Conservation (phyloP, 129 eudicot genomes). For the Chrysanthemum seticuspe region DNA sequence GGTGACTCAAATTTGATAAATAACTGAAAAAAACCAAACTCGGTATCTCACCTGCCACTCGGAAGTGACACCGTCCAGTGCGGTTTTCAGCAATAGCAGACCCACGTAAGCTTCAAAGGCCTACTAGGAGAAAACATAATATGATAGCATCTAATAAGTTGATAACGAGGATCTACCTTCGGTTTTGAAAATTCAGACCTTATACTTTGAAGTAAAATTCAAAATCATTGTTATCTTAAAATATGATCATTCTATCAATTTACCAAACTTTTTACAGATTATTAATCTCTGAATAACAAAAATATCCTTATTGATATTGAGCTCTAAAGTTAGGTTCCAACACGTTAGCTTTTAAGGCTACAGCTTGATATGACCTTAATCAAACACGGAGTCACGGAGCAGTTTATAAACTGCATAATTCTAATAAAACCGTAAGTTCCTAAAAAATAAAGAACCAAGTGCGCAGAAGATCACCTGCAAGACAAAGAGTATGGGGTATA, state of each 20-base stretch:
- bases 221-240: background rate
- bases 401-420: background rate
- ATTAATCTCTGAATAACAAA: background rate
- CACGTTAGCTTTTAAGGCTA: background rate
- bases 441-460: no score
- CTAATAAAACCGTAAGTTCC: background rate
- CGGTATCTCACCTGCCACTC: conserved; percentile 84
- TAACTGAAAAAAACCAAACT: no score
- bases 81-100: conserved; percentile 72
- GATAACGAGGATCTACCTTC: background rate
- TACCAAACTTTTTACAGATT: background rate
- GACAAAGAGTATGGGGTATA: conserved; percentile 75
- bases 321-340: background rate
- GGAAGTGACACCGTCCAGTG: conserved; percentile 60
- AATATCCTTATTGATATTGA: background rate
- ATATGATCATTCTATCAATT: background rate
- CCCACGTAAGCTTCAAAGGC: conserved; percentile 96
- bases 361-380: conserved; percentile 1
- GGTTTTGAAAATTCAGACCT: background rate
- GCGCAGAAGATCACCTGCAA: conserved; percentile 59
- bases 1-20: background rate
- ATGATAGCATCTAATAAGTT: background rate
- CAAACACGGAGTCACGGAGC: conserved; percentile 1
- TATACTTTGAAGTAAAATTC: background rate
- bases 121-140: conserved; percentile 34